Evolutionary conservation across 768 basidiomycete species (phyloP).

Genomic region (Termitomyces sp.): DNA sequence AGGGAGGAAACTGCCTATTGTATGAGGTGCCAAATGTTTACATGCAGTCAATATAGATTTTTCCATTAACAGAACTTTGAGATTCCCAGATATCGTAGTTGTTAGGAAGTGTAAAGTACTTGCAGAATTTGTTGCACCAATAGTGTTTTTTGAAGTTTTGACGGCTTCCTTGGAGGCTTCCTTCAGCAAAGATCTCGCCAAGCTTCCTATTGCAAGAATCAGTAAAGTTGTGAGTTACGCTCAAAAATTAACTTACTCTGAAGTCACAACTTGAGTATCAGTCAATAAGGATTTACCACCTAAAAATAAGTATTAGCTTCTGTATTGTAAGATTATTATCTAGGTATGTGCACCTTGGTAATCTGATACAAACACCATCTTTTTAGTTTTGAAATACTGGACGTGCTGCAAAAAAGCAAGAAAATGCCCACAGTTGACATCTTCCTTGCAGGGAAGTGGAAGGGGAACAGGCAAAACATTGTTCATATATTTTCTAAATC

Average conservation of each 20-base stretch:
- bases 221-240: neutral
- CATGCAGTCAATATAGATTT: too few relatives aligned
- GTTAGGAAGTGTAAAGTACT: constrained; percentile 9
- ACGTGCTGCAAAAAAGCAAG: constrained; percentile 23
- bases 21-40: too few relatives aligned
- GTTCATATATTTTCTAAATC: constrained; percentile 22
- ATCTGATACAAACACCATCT: constrained; percentile 20
- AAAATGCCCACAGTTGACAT: constrained; percentile 12
- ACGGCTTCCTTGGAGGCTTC: constrained; percentile 5
- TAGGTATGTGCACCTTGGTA: constrained; percentile 21
- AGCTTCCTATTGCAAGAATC: neutral
- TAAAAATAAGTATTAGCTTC: neutral
- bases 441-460: neutral
- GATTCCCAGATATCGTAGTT: constrained; percentile 12
- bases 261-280: constrained; percentile 5
- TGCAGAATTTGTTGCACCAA: constrained; percentile 13
- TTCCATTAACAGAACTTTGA: neutral
- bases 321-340: neutral
- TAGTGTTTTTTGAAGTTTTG: constrained; percentile 7
- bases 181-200: constrained; percentile 11
- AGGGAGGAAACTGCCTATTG: too few relatives aligned
- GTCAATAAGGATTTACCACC: neutral
- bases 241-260: neutral
- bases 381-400: constrained; percentile 20
- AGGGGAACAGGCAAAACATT: constrained; percentile 17